Evolutionary conservation across 2,329 filamentous ascomycete genomes (phyloP).

Genomic region (Fusarium torulosum): DNA sequence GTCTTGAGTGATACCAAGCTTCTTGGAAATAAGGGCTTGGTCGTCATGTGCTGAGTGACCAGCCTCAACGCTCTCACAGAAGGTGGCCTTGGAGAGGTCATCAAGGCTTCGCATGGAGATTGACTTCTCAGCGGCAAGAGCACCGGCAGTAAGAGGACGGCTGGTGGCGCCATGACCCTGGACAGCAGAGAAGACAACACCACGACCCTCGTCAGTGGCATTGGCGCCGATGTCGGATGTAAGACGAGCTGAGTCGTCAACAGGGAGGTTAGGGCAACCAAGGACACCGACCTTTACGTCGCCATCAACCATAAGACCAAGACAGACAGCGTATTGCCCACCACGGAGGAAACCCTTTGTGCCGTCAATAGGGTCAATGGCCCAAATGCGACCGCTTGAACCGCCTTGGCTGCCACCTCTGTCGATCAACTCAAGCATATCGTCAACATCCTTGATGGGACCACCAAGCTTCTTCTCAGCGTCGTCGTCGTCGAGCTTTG

Average conservation of each 20-base stretch:
- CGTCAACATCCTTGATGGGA: constrained; percentile 73
- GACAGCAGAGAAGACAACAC: constrained; percentile 90
- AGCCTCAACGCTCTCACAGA: constrained; percentile 97
- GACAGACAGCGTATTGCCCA: constrained; percentile 96
- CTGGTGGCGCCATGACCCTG: constrained; percentile 83
- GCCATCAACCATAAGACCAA: constrained; percentile 91
- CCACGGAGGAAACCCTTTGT: constrained; percentile 97
- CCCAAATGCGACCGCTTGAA: constrained; percentile 85
- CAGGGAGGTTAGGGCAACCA: constrained; percentile 93
- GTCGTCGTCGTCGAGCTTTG: constrained; percentile 70
- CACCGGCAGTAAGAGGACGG: constrained; percentile 71
- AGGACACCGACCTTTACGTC: constrained; percentile 94
- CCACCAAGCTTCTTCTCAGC: constrained; percentile 76
- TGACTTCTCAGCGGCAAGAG: constrained; percentile 66
- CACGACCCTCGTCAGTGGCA: constrained; percentile 80
- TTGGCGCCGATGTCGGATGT: constrained; percentile 79
- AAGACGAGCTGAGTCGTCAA: constrained; percentile 75
- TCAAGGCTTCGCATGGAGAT: constrained; percentile 85
- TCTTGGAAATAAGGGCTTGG: constrained; percentile 82
- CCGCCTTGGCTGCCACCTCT: constrained; percentile 78
- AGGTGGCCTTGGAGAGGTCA: constrained; percentile 83
- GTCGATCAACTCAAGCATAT: constrained; percentile 77
- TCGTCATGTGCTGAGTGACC: constrained; percentile 92
- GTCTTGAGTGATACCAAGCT: constrained; percentile 87
- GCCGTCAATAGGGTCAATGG: constrained; percentile 96